phyloP scores from a whole-genome alignment of 495 filamentous ascomycete species.

The Xylaria intraflava region DNA sequence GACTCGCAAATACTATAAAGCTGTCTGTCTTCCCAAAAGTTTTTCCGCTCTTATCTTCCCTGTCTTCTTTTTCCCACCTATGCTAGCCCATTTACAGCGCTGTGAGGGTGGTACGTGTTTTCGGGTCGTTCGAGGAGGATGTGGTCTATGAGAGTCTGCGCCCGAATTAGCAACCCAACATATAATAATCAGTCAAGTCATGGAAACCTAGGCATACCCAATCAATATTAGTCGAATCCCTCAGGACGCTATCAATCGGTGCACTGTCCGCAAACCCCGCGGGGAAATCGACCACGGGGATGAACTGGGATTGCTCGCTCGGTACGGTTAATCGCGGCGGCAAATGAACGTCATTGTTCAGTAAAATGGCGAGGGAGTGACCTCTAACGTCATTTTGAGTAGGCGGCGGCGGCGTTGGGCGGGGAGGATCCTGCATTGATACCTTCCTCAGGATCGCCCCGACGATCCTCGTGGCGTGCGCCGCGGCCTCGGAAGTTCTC shows the following conservation, averaged over 20 bases:
- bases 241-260: constrained; percentile 25
- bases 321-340: constrained; percentile 8
- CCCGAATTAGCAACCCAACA: constrained; percentile 11
- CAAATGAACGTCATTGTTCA: constrained; percentile 23
- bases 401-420: constrained; percentile 10
- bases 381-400: constrained; percentile 21
- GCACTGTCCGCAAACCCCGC: constrained; percentile 17
- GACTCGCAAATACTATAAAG: not conserved
- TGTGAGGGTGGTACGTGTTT: constrained; percentile 11
- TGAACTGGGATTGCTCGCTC: constrained; percentile 10
- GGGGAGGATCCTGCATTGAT: constrained; percentile 16
- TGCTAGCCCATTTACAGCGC: not conserved
- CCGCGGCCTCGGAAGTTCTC: constrained; percentile 25
- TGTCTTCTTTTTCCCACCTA: not conserved
- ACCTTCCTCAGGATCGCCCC: constrained; percentile 34
- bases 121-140: constrained; percentile 25
- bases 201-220: constrained; percentile 28
- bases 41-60: not conserved
- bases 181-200: not conserved
- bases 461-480: constrained; percentile 33
- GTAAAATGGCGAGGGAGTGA: constrained; percentile 19
- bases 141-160: constrained; percentile 29
- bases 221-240: constrained; percentile 26
- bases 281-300: constrained; percentile 17
- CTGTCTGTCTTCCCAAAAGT: not conserved